Evolutionary conservation across 2,329 filamentous ascomycete species (phyloP).

Genomic region (Byssoonygena ceratinophila): DNA sequence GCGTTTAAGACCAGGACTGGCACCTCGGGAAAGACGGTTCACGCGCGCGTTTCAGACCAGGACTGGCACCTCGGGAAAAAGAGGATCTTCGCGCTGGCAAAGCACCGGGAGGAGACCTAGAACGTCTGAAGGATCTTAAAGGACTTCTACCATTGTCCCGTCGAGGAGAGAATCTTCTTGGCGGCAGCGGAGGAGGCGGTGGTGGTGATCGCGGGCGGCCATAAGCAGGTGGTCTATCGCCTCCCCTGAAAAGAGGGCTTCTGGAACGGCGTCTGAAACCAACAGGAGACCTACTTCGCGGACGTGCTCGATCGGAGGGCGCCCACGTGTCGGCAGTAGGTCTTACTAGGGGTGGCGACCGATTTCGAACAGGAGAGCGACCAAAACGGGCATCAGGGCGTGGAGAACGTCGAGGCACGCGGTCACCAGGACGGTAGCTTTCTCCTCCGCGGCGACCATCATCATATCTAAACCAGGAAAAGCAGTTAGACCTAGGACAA

Average conservation of each 20-base stretch:
- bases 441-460: conserved; percentile 35
- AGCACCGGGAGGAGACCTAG: conserved; percentile 31
- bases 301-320: conserved; percentile 26
- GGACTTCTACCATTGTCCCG: conserved; percentile 33
- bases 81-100: conserved; percentile 21
- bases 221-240: conserved; percentile 27
- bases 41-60: conserved; percentile 27
- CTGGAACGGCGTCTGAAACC: conserved; percentile 35
- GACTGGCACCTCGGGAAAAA: conserved; percentile 25
- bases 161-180: conserved; percentile 33
- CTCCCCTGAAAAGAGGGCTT: conserved; percentile 31
- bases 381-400: conserved; percentile 29
- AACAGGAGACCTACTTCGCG: conserved; percentile 36
- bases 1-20: conserved; percentile 28
- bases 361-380: conserved; percentile 31
- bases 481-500: background rate
- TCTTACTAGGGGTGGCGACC: conserved; percentile 25
- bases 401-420: conserved; percentile 27
- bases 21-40: conserved; percentile 28
- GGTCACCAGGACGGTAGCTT: conserved; percentile 34
- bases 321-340: conserved; percentile 36
- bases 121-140: conserved; percentile 29
- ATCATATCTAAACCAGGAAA: conserved; percentile 16
- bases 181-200: conserved; percentile 19
- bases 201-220: conserved; percentile 30